Conservation (phyloP, 306 rosid species). For the Albizia julibrissin region DNA sequence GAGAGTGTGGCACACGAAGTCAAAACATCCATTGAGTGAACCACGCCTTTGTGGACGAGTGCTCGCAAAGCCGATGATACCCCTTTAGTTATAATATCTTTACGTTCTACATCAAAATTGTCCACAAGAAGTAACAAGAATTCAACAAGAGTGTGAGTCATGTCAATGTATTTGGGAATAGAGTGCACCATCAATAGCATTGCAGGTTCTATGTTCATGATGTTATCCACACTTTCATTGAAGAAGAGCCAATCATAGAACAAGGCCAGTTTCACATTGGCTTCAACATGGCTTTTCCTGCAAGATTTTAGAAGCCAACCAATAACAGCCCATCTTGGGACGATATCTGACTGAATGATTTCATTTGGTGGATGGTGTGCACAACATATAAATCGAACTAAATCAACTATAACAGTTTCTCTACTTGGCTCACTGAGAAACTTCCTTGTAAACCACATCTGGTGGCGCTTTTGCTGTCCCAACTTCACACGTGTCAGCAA, state of each 20-base stretch:
- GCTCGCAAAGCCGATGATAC: constrained; percentile 57
- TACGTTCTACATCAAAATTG: constrained; percentile 60
- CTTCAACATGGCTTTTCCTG: constrained; percentile 49
- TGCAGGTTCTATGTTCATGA: constrained; percentile 92
- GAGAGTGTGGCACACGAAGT: constrained; percentile 47
- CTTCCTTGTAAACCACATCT: constrained; percentile 70
- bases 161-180: constrained; percentile 57
- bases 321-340: constrained; percentile 86
- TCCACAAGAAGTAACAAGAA: constrained; percentile 75
- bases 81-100: constrained; percentile 52
- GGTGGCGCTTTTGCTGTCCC: constrained; percentile 73
- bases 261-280: constrained; percentile 67
- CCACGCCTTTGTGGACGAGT: constrained; percentile 57
- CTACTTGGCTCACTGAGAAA: constrained; percentile 54
- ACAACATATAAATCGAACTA: constrained; percentile 79
- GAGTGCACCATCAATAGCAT: constrained; percentile 72
- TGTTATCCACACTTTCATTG: constrained; percentile 56
- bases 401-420: constrained; percentile 66
- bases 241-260: constrained; percentile 92
- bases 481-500: constrained; percentile 70
- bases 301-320: constrained; percentile 82
- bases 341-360: constrained; percentile 75
- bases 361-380: constrained; percentile 86
- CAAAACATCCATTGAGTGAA: constrained; percentile 62
- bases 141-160: constrained; percentile 66